Base-by-base conservation (phyloP, 1,284 basidiomycete species). In the Cutaneotrichosporon sp. region DNA sequence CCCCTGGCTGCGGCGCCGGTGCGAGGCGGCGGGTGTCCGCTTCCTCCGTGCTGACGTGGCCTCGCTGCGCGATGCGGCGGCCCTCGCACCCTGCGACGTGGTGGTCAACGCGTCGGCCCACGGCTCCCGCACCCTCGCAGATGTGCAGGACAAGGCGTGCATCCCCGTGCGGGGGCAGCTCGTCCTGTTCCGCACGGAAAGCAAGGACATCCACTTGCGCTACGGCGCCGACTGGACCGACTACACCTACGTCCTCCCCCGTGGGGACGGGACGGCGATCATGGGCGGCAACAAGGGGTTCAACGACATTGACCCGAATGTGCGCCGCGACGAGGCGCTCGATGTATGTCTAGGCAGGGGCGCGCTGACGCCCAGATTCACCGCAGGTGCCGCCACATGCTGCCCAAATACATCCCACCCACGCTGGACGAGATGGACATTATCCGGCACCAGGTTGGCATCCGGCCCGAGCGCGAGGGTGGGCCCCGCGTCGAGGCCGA, bases 371-470 rank as follows among this genome's bases (percentile, higher is more conserved):
- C 4, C 29, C 43, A 45, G 59, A 64, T 64, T 46, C 63, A 60
- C 45, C 24, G 45, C 6, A 24, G 63, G 9, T 60, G 54, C 55
- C 59, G 53, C 49, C 50, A 42, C 22, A 51, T 64, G 59, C 56
- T 64, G 36, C 59, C 59, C 45, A 47, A 58, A 18, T 34, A 55
- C 46, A 46, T 60, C 47, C 60, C 59, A 18, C 56, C 45, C 14
- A 51, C 46, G 20, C 62, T 62, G n/a, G 56, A 58, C n/a, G 63
- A 65, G 34, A 51, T 62, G 46, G 63, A 58, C 38, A 59, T 62
- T 38, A 38, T 65, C 27, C 47, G 52, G 13, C 54, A 64, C 46
- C 59, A 43, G 31, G 55, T 64, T 10, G 63, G 63, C 11, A 56
- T 64, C 63, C 54, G 59, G 10, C 63, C 63, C 45, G 58, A 64